These are phyloP conservation scores for Marasmius sp. DNA, from an alignment of 1,284 basidiomycete species.

Conservation along the genomic window DNA sequence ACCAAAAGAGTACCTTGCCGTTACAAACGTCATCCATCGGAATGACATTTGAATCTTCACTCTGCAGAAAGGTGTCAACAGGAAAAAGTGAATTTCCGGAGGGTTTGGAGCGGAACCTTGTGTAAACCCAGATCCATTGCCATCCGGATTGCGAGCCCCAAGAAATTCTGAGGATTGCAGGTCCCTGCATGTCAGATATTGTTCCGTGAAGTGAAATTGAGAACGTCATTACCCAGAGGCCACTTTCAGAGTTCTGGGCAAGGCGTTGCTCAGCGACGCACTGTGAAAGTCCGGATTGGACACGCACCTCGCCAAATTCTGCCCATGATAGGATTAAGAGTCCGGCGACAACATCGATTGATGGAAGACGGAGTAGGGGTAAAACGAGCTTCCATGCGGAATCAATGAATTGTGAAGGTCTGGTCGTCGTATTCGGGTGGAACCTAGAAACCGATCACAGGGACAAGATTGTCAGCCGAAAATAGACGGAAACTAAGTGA, in stretches of 20 bases:
- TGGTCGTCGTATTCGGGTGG: not conserved
- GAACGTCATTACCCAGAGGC: conserved; percentile 3
- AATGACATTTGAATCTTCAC: not conserved
- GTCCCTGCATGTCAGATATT: not conserved
- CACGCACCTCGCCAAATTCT: conserved; percentile 6
- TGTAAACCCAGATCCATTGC: conserved; percentile 8
- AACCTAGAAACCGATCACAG: not conserved
- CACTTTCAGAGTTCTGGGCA: conserved; percentile 7
- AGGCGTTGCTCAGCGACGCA: not conserved
- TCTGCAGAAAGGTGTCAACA: not conserved
- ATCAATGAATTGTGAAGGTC: conserved; percentile 6
- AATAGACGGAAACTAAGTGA: not conserved
- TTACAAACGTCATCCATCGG: conserved; percentile 3
- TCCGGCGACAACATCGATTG: conserved; percentile 5
- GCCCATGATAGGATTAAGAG: conserved; percentile 7
- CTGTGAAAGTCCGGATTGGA: not conserved
- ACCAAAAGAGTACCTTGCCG: conserved; percentile 9
- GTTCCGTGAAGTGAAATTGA: not conserved
- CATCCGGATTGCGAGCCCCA: conserved; percentile 9
- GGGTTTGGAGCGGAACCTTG: not conserved
- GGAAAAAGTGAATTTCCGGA: not conserved
- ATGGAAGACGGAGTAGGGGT: conserved; percentile 7
- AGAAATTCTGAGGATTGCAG: conserved; percentile 1
- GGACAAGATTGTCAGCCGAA: not conserved
- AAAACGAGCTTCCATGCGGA: conserved; percentile 7